These are phyloP conservation scores for Ophiostoma novo-ulmi DNA, from an alignment of 2,329 filamentous ascomycete species.

Conservation along the genomic window DNA sequence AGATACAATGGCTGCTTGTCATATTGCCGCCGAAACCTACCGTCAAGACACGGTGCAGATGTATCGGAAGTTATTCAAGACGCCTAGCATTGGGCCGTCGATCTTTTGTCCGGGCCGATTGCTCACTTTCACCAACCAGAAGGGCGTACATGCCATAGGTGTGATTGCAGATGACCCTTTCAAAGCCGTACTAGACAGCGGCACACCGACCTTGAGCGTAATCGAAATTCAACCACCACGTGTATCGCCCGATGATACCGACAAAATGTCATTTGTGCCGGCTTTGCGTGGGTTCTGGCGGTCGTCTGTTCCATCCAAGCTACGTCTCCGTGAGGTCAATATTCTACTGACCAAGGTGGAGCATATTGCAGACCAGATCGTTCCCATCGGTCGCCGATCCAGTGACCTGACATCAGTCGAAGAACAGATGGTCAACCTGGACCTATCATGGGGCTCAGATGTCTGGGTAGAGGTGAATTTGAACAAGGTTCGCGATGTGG, in stretches of 20 bases:
- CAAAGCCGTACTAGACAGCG: conserved; percentile 52
- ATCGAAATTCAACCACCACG: conserved; percentile 69
- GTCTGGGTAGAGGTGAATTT: conserved; percentile 84
- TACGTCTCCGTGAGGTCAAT: conserved; percentile 62
- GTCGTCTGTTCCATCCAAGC: conserved; percentile 61
- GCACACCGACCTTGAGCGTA: conserved; percentile 66
- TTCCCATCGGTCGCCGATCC: conserved; percentile 13
- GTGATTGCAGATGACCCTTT: conserved; percentile 51
- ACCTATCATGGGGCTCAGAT: conserved; percentile 65
- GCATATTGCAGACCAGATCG: conserved; percentile 68
- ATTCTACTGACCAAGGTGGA: conserved; percentile 76
- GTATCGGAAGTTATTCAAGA: conserved; percentile 68
- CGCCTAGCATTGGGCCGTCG: conserved; percentile 68
- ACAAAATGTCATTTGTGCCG: conserved; percentile 77
- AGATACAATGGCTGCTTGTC: conserved; percentile 70
- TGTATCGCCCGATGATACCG: conserved; percentile 69
- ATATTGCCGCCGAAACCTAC: conserved; percentile 75
- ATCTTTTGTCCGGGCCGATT: conserved; percentile 72
- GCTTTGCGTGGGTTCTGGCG: conserved; percentile 60
- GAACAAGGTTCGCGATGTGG: conserved; percentile 73
- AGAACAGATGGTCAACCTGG: conserved; percentile 63
- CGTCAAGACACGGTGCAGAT: conserved; percentile 74
- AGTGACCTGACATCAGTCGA: conserved; percentile 32
- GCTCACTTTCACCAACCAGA: conserved; percentile 71
- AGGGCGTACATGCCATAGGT: conserved; percentile 76